Evolutionary conservation across 768 basidiomycete genomes (phyloP).

Genomic region (Boletus fagicola): DNA sequence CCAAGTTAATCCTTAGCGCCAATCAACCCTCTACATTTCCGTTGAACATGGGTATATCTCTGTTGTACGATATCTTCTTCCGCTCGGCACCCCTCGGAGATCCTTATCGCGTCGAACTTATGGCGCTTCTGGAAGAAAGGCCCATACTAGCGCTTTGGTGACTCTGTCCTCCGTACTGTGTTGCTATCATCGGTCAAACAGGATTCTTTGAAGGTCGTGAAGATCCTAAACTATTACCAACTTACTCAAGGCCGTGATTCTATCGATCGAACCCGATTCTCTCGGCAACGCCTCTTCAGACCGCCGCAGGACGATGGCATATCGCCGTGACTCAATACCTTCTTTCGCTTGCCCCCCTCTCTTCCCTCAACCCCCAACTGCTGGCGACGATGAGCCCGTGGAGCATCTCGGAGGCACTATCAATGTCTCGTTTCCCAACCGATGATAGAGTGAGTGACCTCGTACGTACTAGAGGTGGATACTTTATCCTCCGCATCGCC

Average conservation of each 20-base stretch:
- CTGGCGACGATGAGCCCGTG: not conserved
- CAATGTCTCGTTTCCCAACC: not conserved
- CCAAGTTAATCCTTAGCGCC: not conserved
- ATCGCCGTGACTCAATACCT: not conserved
- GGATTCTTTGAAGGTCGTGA: not conserved
- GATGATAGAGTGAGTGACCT: not conserved
- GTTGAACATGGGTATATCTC: not conserved
- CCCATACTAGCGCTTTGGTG: not conserved
- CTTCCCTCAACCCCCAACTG: not conserved
- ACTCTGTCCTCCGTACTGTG: not conserved
- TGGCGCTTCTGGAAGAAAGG: not conserved
- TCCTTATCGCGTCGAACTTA: not conserved
- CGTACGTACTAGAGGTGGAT: not conserved
- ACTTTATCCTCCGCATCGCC: not conserved
- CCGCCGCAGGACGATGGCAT: not conserved
- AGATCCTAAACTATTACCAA: too few relatives aligned
- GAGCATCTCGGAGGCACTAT: not conserved
- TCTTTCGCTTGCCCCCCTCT: not conserved
- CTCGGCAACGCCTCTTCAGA: not conserved
- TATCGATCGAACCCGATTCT: not conserved
- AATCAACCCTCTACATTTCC: not conserved
- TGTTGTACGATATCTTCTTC: not conserved
- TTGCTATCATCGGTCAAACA: not conserved
- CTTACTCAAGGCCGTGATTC: not conserved
- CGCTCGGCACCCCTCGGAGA: not conserved